phyloP scores from a whole-genome alignment of 2,329 filamentous ascomycete species.

The Cryphonectria parasitica region DNA sequence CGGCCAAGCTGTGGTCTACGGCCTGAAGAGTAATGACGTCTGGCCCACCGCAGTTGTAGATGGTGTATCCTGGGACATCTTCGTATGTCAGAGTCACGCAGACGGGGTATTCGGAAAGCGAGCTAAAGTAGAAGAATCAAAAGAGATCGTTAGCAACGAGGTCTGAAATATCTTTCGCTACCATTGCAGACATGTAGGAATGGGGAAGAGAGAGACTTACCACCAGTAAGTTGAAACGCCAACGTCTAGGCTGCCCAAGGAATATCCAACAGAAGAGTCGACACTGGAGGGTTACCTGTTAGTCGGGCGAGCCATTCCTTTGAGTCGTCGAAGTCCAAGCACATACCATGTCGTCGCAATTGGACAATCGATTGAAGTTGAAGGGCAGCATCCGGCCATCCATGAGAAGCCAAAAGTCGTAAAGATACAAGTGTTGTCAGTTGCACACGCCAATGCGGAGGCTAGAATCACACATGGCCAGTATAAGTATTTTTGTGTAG shows the following conservation, averaged over 20 bases:
- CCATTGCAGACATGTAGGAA: too few relatives aligned
- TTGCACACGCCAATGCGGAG: constrained; percentile 37
- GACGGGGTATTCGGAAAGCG: constrained; percentile 31
- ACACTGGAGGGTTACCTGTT: constrained; percentile 26
- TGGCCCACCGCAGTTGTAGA: constrained; percentile 37
- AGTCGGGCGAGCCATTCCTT: not conserved
- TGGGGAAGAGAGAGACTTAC: not conserved
- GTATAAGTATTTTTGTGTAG: not conserved
- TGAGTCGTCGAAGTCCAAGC: not conserved
- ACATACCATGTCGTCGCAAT: constrained; percentile 35
- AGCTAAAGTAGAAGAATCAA: not conserved
- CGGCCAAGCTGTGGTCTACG: constrained; percentile 17
- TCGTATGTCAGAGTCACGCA: constrained; percentile 40
- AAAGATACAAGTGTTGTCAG: constrained; percentile 34
- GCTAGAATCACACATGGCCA: not conserved
- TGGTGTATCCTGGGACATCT: constrained; percentile 37
- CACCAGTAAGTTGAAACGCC: constrained; percentile 11
- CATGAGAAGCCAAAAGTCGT: constrained; percentile 34
- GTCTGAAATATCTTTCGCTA: not conserved
- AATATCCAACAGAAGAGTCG: constrained; percentile 30
- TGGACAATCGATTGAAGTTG: constrained; percentile 31
- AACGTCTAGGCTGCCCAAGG: not conserved
- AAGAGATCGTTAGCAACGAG: not conserved
- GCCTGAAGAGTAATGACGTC: constrained; percentile 33
- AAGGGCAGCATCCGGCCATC: constrained; percentile 40